A percentile compares a stretch with the other conserved stretches of the same genome.
Evolutionary conservation across 352 stramenopile species (phyloP).

Genomic region (Achlya hypogyna): DNA sequence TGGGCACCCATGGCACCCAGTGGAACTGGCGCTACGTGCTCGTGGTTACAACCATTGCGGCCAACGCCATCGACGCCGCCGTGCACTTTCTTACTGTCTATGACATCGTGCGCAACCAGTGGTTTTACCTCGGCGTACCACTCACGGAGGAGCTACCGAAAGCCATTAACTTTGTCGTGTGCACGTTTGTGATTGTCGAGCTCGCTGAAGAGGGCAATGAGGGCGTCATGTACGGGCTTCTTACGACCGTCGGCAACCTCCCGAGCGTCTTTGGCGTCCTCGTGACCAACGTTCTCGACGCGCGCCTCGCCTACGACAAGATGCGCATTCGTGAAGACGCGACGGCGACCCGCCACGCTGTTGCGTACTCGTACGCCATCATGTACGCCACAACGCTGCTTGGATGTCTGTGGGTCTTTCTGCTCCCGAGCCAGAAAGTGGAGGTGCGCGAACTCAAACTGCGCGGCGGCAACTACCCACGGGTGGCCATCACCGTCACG

Average conservation of each 20-base stretch:
- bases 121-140: slow-evolving; percentile 31
- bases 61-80: slow-evolving; percentile 29
- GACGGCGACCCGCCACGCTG: no score
- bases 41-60: slow-evolving; percentile 32
- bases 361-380: no score
- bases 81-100: slow-evolving; percentile 46
- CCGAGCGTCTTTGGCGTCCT: no score
- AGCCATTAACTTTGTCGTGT: slow-evolving; percentile 39
- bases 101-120: slow-evolving; percentile 43
- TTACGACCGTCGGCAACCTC: not conserved
- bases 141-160: slow-evolving; percentile 36
- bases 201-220: not conserved
- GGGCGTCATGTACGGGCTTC: not conserved
- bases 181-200: slow-evolving; percentile 38
- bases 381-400: no score
- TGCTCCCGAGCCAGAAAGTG: no score
- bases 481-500: no score
- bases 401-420: no score
- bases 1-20: slow-evolving; percentile 29
- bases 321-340: no score
- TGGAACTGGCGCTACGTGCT: slow-evolving; percentile 39
- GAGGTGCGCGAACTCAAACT: no score
- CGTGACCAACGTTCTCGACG: no score
- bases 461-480: no score
- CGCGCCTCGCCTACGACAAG: no score